Conservation (phyloP, 306 rosid species). For the Alnus glutinosa region DNA sequence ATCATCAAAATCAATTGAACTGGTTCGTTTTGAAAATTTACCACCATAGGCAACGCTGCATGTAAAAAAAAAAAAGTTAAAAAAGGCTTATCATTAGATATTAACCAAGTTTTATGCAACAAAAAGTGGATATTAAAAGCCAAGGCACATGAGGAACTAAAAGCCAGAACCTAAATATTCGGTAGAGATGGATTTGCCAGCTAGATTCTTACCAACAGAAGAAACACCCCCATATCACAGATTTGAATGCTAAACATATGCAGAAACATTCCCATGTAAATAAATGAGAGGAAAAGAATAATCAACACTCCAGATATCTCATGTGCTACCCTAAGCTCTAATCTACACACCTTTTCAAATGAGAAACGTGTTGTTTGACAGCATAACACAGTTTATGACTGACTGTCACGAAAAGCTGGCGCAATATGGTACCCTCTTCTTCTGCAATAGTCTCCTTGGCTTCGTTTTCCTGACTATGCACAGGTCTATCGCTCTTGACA, state of each 20-base stretch:
- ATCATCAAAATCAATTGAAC: constrained; percentile 36
- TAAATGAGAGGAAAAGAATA: too few relatives aligned
- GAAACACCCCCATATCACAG: background rate
- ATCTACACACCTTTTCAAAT: constrained; percentile 60
- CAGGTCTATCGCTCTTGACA: background rate
- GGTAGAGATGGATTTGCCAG: background rate
- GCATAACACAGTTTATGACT: constrained; percentile 77
- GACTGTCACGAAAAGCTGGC: constrained; percentile 76
- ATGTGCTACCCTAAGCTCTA: background rate
- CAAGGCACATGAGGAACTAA: too few relatives aligned
- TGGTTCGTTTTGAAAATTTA: constrained; percentile 15
- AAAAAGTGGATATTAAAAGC: too few relatives aligned
- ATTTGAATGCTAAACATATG: background rate
- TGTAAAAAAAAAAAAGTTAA: background rate
- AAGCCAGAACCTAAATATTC: too few relatives aligned
- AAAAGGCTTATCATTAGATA: background rate
- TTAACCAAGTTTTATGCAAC: background rate
- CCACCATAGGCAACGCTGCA: constrained; percentile 49
- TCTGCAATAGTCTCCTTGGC: constrained; percentile 16
- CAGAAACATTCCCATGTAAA: too few relatives aligned
- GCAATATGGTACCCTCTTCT: constrained; percentile 35
- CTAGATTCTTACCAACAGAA: background rate
- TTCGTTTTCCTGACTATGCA: constrained; percentile 16
- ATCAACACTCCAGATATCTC: background rate
- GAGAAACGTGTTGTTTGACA: constrained; percentile 59